Evolutionary conservation across 352 stramenopile species (phyloP), one percentile per base, ranked within the genome.

Genomic region (Phytophthora fragariaefolia): DNA sequence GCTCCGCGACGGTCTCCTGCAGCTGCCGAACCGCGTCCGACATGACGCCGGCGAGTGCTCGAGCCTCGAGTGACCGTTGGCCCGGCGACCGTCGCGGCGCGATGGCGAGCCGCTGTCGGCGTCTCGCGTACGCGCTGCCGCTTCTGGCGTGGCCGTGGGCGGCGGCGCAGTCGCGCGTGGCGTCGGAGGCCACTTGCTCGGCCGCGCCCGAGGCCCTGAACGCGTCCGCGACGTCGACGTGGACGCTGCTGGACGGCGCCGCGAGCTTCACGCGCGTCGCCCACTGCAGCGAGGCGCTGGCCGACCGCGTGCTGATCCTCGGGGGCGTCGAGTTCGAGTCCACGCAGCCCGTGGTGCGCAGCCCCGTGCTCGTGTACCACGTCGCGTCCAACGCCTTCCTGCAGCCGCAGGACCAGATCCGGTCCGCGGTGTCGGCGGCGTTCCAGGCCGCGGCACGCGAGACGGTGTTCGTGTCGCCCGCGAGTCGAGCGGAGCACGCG

Each of bases 321-420:
- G 83, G 83, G 7, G 83, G 82, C 30, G 88, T 91, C 42, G 82
- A 80, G 57, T 91, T 87, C 69, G 83, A 91, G 59, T 90, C 82
- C 0, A 77, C 82, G 22, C 83, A 92, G 66, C 83, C 83, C 4
- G 77, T 86, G 2, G 80, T 90, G 9, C 58, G 68, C 52, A 83
- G 70, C 34, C 78, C 82, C 32, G 74, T 85, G 23, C 64, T 90
- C n/a, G 76, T 90, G 24, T 92, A 79, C 63, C 57, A 78, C 30
- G 58, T 83, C 22, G 32, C 57, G 6, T 58, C 70, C 3, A 83
- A 88, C 60, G 22, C 30, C 1, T 92, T 89, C 58, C 36, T 60
- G 6, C 67, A 72, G 4, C 77, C 81, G 0, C 50, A 71, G 30
- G 83, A 92, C 68, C 62, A 77, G 17, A 84, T 92, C 61, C 42